phyloP scores from a whole-genome alignment of 805 yeast species.

The Jamesozyma lodderae region DNA sequence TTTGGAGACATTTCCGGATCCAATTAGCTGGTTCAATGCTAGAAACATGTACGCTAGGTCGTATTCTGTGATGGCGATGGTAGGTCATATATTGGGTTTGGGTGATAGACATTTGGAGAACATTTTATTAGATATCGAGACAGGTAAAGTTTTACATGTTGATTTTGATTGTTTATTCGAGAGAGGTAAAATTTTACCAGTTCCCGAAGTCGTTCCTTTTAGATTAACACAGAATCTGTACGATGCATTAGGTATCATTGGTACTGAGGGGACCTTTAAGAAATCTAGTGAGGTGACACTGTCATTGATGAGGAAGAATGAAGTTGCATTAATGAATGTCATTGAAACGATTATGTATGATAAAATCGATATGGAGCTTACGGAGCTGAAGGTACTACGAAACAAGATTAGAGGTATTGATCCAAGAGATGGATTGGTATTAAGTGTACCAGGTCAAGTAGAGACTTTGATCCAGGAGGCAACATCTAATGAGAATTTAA shows the following conservation, averaged over 20 bases:
- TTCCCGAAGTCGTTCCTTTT: constrained; percentile 94
- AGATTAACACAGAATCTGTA: constrained; percentile 80
- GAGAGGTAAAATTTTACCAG: constrained; percentile 58
- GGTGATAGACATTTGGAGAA: constrained; percentile 98
- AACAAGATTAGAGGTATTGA: constrained; percentile 77
- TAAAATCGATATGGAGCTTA: constrained; percentile 41
- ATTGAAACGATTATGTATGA: constrained; percentile 90
- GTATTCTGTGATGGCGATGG: constrained; percentile 94
- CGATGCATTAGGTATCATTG: constrained; percentile 82
- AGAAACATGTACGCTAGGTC: constrained; percentile 68
- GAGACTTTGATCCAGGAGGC: constrained; percentile 83
- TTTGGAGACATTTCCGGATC: constrained; percentile 80
- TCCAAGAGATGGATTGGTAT: constrained; percentile 72
- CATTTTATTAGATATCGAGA: constrained; percentile 57
- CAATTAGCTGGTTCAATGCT: constrained; percentile 76
- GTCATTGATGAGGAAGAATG: constrained; percentile 61
- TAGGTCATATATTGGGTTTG: constrained; percentile 85
- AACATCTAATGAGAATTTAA: constrained; percentile 55
- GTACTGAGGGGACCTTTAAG: constrained; percentile 85
- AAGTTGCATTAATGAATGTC: constrained; percentile 77
- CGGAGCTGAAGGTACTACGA: constrained; percentile 65
- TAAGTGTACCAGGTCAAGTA: constrained; percentile 88
- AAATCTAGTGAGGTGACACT: constrained; percentile 79
- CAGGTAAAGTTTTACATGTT: constrained; percentile 82
- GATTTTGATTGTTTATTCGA: constrained; percentile 96